Evolutionary conservation across 2,329 filamentous ascomycete species (phyloP).

Genomic region (Knoxdaviesia proteae): DNA sequence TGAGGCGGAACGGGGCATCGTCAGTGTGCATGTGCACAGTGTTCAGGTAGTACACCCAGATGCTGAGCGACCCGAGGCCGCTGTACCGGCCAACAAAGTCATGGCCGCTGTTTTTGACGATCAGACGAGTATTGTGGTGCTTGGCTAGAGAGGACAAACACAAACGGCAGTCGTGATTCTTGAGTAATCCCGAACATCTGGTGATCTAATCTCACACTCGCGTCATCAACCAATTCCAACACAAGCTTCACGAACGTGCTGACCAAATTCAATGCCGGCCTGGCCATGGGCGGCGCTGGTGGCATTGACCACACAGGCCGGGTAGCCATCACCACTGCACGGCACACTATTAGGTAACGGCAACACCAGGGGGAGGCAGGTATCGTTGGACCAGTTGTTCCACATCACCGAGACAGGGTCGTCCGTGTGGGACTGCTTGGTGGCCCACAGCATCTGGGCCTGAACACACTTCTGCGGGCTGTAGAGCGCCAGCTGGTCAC

Average conservation of each 20-base stretch:
- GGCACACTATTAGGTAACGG: constrained; percentile 9
- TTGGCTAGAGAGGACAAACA: constrained; percentile 10
- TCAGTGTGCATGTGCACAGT: constrained; percentile 10
- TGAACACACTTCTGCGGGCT: constrained; percentile 11
- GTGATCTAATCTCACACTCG: too few species aligned
- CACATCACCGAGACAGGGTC: constrained; percentile 7
- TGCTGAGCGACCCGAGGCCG: constrained; percentile 14
- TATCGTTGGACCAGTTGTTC: constrained; percentile 5
- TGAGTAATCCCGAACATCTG: too few species aligned
- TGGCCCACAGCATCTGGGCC: constrained; percentile 7
- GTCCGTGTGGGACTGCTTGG: too few species aligned
- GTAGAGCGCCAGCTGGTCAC: constrained; percentile 4
- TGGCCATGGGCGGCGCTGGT: constrained; percentile 22
- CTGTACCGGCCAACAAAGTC: constrained; percentile 15
- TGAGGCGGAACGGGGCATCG: constrained; percentile 15
- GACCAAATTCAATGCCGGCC: constrained; percentile 23
- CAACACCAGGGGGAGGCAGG: constrained; percentile 2
- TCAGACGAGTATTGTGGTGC: constrained; percentile 15
- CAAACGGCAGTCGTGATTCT: too few species aligned
- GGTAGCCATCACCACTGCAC: constrained; percentile 20
- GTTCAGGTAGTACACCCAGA: constrained; percentile 19
- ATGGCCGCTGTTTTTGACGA: constrained; percentile 15
- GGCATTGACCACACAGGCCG: constrained; percentile 19
- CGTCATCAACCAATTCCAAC: too few species aligned
- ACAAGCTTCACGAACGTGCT: constrained; percentile 6